Evolutionary conservation across 352 stramenopile genomes (phyloP), one percentile per base, ranked within the genome.

Genomic region (Globisporangium sylvaticum): DNA sequence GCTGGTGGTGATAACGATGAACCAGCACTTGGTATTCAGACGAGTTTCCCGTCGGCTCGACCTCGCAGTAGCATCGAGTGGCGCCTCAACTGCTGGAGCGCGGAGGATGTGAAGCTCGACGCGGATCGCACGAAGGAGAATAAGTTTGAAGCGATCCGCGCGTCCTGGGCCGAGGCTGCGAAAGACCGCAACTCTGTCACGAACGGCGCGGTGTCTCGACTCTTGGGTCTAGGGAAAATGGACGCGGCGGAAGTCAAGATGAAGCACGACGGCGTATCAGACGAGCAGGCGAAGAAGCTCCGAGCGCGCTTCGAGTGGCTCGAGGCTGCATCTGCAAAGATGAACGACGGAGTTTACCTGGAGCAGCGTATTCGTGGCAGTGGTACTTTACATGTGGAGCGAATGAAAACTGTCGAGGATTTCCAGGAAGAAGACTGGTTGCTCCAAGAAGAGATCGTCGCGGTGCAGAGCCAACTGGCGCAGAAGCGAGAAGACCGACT

Each of bases 71-170:
- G 59, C 57, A 39, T 32, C 9, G 69, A 65, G 18, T 92, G 85
- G 85, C 65, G 73, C 31, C 64, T 92, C 24, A 78, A 64, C 32
- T 89, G 78, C 56, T 91, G 80, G 80, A 90, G 78, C 48, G 66
- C 73, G 1, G 83, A 92, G 1, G 73, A 90, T 2, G 77, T 89
- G 5, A 87, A 88, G 32, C 57, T 92, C 14, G 80, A 83, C 24
- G 76, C 81, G 64, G 79, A 90, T 62, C 79, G 78, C 34, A 72
- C 75, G 1, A 80, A 82, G 67, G 83, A 91, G 52, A 71, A 78
- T 14, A 73, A 75, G 1, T 82, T 77, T 15, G 80, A 90, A 44
- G 74, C 71, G 27, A 83, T 89, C 68, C 79, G 74, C 56, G 72
- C 68, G 7, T 70, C 64, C 0, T 91, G 85, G 81, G 72, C 68